A percentile compares a stretch with the other conserved stretches of the same genome.
These are phyloP conservation scores for Gigaspora rosea DNA, from an alignment of 192 early-diverging fungal species.

Conservation along the genomic window DNA sequence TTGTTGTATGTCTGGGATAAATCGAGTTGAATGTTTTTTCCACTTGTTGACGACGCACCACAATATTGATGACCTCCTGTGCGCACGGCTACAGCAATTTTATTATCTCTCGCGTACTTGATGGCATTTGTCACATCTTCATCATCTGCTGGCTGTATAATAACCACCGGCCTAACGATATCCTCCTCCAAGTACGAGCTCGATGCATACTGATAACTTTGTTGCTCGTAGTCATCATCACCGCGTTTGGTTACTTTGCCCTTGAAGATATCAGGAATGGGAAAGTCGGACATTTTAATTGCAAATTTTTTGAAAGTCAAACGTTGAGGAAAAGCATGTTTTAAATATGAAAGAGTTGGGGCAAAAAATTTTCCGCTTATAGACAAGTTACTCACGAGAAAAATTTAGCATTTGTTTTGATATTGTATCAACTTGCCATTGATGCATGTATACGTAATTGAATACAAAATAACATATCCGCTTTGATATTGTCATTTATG, in stretches of 20 bases:
- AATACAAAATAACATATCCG: too few species aligned
- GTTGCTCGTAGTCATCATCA: constrained; percentile 4
- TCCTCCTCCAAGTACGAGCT: constrained; percentile 22
- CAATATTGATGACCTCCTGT: constrained; percentile 41
- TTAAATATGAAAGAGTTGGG: constrained; percentile 6
- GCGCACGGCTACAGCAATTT: constrained; percentile 35
- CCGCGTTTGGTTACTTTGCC: constrained; percentile 11
- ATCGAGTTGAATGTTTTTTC: constrained; percentile 39
- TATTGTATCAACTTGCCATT: too few species aligned
- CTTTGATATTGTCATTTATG: too few species aligned
- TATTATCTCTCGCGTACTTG: constrained; percentile 30
- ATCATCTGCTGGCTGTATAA: constrained; percentile 35
- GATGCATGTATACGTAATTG: too few species aligned
- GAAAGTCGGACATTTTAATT: background rate
- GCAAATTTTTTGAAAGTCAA: constrained; percentile 15
- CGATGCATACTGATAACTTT: constrained; percentile 34
- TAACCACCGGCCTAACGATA: constrained; percentile 24
- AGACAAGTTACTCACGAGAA: too few species aligned
- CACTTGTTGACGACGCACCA: constrained; percentile 36
- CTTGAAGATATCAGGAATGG: constrained; percentile 8
- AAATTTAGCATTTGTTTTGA: too few species aligned
- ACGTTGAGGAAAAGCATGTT: background rate
- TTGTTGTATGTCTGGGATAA: constrained; percentile 34
- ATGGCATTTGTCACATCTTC: constrained; percentile 36
- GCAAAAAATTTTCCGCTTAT: background rate